A percentile compares a stretch with the other conserved stretches of the same genome.
phyloP scores from a whole-genome alignment of 1,284 basidiomycete genomes.

The Cryptococcus sp. region DNA sequence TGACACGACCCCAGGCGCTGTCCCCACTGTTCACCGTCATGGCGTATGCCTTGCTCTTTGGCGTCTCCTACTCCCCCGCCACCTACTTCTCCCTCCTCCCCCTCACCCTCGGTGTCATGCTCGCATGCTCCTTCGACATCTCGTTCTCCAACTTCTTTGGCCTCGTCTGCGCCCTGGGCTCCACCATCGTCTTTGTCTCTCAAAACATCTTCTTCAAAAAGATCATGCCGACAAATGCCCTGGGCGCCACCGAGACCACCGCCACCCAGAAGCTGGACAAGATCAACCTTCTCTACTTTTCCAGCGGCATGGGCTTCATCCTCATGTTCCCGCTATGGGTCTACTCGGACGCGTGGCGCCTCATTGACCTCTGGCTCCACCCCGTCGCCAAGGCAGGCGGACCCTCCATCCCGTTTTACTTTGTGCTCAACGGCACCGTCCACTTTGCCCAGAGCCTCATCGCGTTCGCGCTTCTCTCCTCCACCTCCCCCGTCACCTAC shows the following conservation, averaged over 20 bases:
- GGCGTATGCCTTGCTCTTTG: conserved; percentile 87
- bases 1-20: conserved; percentile 63
- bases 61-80: conserved; percentile 83
- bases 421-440: conserved; percentile 88
- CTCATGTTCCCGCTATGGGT: conserved; percentile 93
- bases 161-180: conserved; percentile 86
- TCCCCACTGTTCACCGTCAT: conserved; percentile 96
- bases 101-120: conserved; percentile 92
- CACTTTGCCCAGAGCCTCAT: conserved; percentile 97
- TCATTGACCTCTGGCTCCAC: conserved; percentile 54
- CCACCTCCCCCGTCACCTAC: conserved; percentile 97
- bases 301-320: conserved; percentile 87
- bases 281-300: conserved; percentile 93
- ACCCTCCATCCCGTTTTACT: conserved; percentile 58
- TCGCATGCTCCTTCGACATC: conserved; percentile 90
- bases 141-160: conserved; percentile 79
- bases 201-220: conserved; percentile 99
- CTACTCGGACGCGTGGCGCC: conserved; percentile 72
- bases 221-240: conserved; percentile 67
- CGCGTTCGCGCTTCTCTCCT: conserved; percentile 91
- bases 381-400: conserved; percentile 16
- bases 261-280: conserved; percentile 75
- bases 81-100: conserved; percentile 95
- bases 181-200: conserved; percentile 91
- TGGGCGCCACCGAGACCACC: conserved; percentile 41